A percentile compares a stretch with the other conserved stretches of the same genome.
Conservation (phyloP, 1,284 basidiomycete genomes). For the Termitomyces sp. region DNA sequence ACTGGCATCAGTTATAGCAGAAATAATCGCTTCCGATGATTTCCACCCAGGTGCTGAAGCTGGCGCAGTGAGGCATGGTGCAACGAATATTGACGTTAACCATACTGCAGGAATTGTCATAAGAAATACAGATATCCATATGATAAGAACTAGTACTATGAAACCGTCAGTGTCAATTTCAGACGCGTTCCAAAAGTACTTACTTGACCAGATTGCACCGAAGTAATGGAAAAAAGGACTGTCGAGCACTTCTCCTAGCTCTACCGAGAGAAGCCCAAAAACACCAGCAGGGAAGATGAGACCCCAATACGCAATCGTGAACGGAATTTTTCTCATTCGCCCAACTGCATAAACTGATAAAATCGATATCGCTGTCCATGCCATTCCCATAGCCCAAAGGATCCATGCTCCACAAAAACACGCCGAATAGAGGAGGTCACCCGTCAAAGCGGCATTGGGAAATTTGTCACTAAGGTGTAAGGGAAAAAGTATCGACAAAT, state of each 20-base stretch:
- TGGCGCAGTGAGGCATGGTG: constrained; percentile 14
- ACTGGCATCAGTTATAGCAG: background rate
- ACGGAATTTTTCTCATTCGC: constrained; percentile 14
- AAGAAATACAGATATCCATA: constrained; percentile 20
- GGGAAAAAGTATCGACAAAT: constrained; percentile 16
- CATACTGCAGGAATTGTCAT: constrained; percentile 20
- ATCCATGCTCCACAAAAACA: constrained; percentile 21
- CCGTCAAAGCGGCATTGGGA: constrained; percentile 11
- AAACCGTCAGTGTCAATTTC: background rate
- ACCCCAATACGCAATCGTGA: constrained; percentile 28
- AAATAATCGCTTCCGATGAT: background rate
- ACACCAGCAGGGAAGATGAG: constrained; percentile 24
- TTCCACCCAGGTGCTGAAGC: background rate
- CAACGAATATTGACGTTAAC: constrained; percentile 24
- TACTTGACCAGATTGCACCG: constrained; percentile 25
- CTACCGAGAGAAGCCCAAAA: constrained; percentile 20
- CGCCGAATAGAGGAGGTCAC: constrained; percentile 16
- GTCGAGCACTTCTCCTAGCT: constrained; percentile 20
- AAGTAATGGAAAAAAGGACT: constrained; percentile 25
- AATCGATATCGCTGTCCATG: constrained; percentile 18
- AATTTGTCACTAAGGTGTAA: constrained; percentile 12
- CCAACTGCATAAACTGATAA: constrained; percentile 17
- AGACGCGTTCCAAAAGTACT: constrained; percentile 1
- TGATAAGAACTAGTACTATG: constrained; percentile 17
- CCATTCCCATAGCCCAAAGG: constrained; percentile 22